phyloP scores from a whole-genome alignment of 805 yeast species.

The Dipodascus albidus region DNA sequence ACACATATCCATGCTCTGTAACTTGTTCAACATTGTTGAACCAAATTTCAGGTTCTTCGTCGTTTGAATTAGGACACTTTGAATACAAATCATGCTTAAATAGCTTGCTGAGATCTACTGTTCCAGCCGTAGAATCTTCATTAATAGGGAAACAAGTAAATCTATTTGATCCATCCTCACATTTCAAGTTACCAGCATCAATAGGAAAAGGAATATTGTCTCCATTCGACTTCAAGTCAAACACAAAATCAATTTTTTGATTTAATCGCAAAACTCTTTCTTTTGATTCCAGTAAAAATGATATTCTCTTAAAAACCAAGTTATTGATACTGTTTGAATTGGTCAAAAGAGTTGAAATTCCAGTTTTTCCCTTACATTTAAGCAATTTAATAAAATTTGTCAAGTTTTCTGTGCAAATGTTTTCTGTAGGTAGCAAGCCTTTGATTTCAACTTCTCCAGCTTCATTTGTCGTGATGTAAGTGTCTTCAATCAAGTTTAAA shows the following conservation, averaged over 20 bases:
- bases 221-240: neutral
- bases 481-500: conserved; percentile 71
- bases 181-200: neutral
- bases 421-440: conserved; percentile 92
- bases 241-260: neutral
- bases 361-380: conserved; percentile 88
- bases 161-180: neutral
- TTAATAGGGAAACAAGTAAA: neutral
- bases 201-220: neutral
- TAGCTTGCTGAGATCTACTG: neutral
- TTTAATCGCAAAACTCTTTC: neutral
- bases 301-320: neutral
- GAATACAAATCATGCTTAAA: neutral
- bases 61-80: neutral
- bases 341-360: conserved; percentile 71
- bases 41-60: neutral
- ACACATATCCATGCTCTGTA: neutral
- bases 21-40: neutral
- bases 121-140: neutral
- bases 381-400: conserved; percentile 85
- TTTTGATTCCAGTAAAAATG: neutral
- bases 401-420: conserved; percentile 91
- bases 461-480: conserved; percentile 47
- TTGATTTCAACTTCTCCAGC: conserved; percentile 39
- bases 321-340: conserved; percentile 41